Evolutionary conservation across 78 protist genomes (phyloP).

Genomic region (Dictyostelium capitatum): DNA sequence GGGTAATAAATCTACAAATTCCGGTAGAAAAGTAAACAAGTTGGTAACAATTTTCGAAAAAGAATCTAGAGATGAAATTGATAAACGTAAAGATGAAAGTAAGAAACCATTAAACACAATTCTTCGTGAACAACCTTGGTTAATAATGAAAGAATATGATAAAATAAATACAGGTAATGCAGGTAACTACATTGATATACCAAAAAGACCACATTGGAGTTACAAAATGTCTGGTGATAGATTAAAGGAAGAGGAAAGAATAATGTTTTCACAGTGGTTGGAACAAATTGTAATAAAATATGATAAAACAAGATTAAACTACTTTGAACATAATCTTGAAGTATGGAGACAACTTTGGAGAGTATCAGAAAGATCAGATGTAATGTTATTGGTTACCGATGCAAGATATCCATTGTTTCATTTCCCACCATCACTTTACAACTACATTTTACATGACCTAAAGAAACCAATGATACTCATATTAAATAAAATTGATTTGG

Average conservation of each 20-base stretch:
- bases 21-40: constrained; percentile 28
- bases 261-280: constrained; percentile 68
- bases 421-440: constrained; percentile 85
- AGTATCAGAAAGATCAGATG: constrained; percentile 86
- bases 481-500: constrained; percentile 90
- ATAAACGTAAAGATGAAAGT: constrained; percentile 35
- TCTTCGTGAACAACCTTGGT: constrained; percentile 68
- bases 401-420: constrained; percentile 93
- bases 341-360: constrained; percentile 96
- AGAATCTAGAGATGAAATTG: constrained; percentile 72
- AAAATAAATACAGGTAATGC: neutral
- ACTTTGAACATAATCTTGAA: constrained; percentile 94
- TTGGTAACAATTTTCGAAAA: constrained; percentile 74
- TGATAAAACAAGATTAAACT: constrained; percentile 66
- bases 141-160: constrained; percentile 32
- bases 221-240: constrained; percentile 49
- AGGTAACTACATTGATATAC: constrained; percentile 74
- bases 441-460: constrained; percentile 58
- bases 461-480: constrained; percentile 88
- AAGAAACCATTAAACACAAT: constrained; percentile 42
- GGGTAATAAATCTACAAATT: neutral
- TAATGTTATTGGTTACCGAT: constrained; percentile 88
- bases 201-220: constrained; percentile 84
- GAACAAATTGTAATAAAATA: neutral
- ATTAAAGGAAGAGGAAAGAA: constrained; percentile 71